Evolutionary conservation across 2,329 filamentous ascomycete genomes (phyloP).

Genomic region (Pyricularia grisea): DNA sequence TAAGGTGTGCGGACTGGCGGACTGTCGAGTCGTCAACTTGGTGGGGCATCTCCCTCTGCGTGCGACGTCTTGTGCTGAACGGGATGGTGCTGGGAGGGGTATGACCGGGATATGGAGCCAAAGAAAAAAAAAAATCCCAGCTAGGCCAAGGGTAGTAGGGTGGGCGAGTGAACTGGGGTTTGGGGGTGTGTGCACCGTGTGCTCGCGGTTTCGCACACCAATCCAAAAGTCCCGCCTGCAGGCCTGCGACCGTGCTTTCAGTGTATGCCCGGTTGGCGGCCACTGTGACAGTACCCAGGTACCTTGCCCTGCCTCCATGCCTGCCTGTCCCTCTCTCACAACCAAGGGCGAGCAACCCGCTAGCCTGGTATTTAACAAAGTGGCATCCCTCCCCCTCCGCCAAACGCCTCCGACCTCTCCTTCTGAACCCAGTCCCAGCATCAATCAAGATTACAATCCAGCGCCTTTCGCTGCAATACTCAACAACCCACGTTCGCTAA

Average conservation of each 20-base stretch:
- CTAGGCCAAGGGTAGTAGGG: neutral
- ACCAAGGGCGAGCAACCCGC: neutral
- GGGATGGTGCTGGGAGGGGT: neutral
- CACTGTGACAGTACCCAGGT: neutral
- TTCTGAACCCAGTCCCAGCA: neutral
- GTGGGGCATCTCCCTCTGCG: neutral
- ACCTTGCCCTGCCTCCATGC: too few relatives aligned
- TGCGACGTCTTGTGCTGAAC: neutral
- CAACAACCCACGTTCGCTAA: conserved; percentile 40
- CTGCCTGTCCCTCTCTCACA: neutral
- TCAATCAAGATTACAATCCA: neutral
- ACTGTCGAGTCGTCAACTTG: neutral
- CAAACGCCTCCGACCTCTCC: neutral
- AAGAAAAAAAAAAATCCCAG: neutral
- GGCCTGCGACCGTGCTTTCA: neutral
- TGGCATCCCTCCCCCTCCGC: neutral
- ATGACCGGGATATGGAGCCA: neutral
- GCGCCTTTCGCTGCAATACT: conserved; percentile 22
- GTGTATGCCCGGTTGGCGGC: neutral
- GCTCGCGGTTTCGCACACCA: neutral
- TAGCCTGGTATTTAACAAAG: neutral
- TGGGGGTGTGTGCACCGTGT: neutral
- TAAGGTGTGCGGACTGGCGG: neutral
- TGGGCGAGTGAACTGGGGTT: neutral
- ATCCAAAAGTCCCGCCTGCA: neutral